Evolutionary conservation across 768 basidiomycete species (phyloP), one percentile per base, ranked within the genome.

Genomic region (Lactarius psammicola): DNA sequence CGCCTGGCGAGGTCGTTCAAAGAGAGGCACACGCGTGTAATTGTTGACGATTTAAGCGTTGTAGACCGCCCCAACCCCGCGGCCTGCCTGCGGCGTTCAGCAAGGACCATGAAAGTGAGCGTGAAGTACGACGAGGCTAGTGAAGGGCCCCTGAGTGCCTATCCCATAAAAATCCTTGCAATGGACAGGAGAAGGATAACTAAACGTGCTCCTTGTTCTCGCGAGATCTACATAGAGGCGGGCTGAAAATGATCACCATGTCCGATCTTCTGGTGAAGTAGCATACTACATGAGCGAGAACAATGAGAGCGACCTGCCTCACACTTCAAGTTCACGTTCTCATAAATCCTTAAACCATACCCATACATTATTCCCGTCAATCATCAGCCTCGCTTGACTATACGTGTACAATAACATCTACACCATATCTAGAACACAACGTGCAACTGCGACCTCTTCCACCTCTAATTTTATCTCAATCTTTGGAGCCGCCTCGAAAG

Each of bases 381-480:
- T 13, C 15, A 54, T 17, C 15, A 30, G 9, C 53, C 53, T 54
- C 20, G 17, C 53, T 30, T 53, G 51, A 53, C 53, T 54, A 30
- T 20, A 20, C 36, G n/a, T n/a, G n/a, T n/a, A n/a, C 17, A 58
- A 42, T 15, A n/a, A n/a, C n/a, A n/a, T n/a, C n/a, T n/a, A n/a
- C n/a, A 17, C 36, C 31, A 59, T 46, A 42, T 46, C 58, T 17
- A 1, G 18, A 59, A 10, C 9, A 15, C 40, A 46, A 18, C 23
- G 34, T 28, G 18, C 58, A 44, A 30, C 10, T 8, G 15, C 9
- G 8, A 18, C 38, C 34, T 3, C 38, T 38, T 51, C 23, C 26
- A 42, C 18, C 40, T 44, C 58, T 2, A 59, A 59, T 30, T 59
- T 59, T n/a, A n/a, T 31, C 20, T 30, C 18, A n/a, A 59, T 44